Evolutionary conservation across 495 filamentous ascomycete species (phyloP).

Genomic region (Penicillium coffeae): DNA sequence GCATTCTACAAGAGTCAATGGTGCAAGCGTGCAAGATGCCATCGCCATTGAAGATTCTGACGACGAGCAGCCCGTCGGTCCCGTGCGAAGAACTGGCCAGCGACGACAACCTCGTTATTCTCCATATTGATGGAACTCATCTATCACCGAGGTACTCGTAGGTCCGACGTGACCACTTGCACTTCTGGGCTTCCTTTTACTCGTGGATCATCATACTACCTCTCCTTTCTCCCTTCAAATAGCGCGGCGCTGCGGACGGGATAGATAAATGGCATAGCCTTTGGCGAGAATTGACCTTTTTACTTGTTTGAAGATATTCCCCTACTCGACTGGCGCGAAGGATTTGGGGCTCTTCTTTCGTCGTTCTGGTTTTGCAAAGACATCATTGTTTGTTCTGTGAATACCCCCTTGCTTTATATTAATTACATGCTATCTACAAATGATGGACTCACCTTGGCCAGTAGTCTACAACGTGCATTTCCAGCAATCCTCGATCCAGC

Average conservation of each 20-base stretch:
- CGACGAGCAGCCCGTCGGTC: constrained; percentile 26
- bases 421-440: too few species aligned
- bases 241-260: constrained; percentile 16
- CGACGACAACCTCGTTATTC: constrained; percentile 18
- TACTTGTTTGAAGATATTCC: not conserved
- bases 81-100: constrained; percentile 19
- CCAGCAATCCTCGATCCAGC: too few species aligned
- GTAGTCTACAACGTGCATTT: too few species aligned
- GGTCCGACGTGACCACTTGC: too few species aligned
- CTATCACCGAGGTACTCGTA: not conserved
- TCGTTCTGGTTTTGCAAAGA: not conserved
- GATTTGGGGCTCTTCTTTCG: not conserved
- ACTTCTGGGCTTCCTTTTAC: too few species aligned
- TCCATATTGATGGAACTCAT: constrained; percentile 15
- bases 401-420: not conserved
- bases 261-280: constrained; percentile 9
- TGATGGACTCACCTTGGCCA: too few species aligned
- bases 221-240: constrained; percentile 2
- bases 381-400: not conserved
- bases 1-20: not conserved
- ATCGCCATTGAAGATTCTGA: constrained; percentile 28
- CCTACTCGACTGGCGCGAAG: not conserved
- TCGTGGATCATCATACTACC: not conserved
- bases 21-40: constrained; percentile 6
- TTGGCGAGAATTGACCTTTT: not conserved